Evolutionary conservation across 225 moss, liverwort and hornwort species (phyloP), one percentile per base, ranked within the genome.

Genomic region (Pleurozium schreberi): DNA sequence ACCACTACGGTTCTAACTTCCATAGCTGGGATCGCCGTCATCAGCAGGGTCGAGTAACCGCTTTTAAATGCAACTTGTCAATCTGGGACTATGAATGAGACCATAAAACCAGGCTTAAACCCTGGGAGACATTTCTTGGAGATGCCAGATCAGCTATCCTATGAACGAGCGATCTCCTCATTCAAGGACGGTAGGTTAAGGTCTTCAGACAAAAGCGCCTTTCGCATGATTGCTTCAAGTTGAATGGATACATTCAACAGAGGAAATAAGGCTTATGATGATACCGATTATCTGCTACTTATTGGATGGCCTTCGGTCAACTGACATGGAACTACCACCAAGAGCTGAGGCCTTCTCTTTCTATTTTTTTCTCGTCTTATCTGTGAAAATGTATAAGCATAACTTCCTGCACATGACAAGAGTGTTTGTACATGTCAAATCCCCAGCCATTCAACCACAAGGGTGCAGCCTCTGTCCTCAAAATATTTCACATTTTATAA

Each of bases 321-420:
- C 34, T 92, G 92, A 92, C 92, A 86, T 88, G 83, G 57, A 92
- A 88, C 90, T 92, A 92, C 88, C 92, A 92, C 90, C 92, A 92
- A 92, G 92, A 92, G 88, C 92, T 92, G 90, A 92, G 59, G 92
- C 90, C 90, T 36, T 27, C 15, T 8, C 5, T 21, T 27, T 28
- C 8, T 6, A 3, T 18, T 4, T 18, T 25, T 12, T 12, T 8
- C 0, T 1, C 11, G 3, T n/a, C 2, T 4, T 12, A 11, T 36
- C 18, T 74, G 10, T 52, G 16, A 17, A 8, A 31, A 2, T 6
- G 3, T 30, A 2, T 6, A 4, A 30, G 38, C 14, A 5, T 14
- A 6, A 28, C 30, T 14, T 52, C 4, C 28, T 57, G 20, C 4
- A 12, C 36, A 40, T 3, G 4, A 12, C n/a, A 18, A 2, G 11